Evolutionary conservation across 768 basidiomycete genomes (phyloP), one percentile per base, ranked within the genome.

Genomic region (Mycena latifolia): DNA sequence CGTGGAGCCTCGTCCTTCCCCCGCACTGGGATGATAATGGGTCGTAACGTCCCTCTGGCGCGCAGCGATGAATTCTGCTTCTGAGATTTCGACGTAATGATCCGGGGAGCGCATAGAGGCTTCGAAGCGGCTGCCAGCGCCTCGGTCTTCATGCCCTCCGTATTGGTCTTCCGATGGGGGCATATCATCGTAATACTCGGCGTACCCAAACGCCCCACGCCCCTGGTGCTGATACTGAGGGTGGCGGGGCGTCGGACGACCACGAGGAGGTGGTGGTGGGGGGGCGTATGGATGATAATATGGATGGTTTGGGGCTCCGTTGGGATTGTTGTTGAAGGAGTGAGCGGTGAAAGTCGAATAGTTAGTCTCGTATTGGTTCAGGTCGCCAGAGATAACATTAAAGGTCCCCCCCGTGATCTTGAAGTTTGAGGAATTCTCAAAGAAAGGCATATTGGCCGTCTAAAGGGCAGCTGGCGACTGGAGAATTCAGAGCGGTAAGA

Each of bases 381-480:
- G 29, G 31, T 67, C 66, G 5, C 66, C 66, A 29, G 33, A 31
- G 17, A 67, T 55, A 29, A 28, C 33, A 51, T 67, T 67, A 51
- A 67, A 67, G 9, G 55, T 62, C 6, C 66, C 66, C 8, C 66
- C 66, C 5, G 35, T 41, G 51, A 67, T 55, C 27, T 51, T 57
- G 56, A 67, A 63, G 43, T 67, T 63, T 17, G 55, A 28, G 20
- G 66, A 43, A 24, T 39, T 39, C n/a, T 57, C 56, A 35, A 67
- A 67, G 61, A 67, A 67, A 14, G 66, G 27, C 66, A 67, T 67
- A 11, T 29, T 9, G 24, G 15, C 14, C 33, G 33, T 7, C 33
- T 6, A 14, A 6, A 35, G 33, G 33, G 6, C 33, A 35, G 33
- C 8, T 35, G 47, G 29, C 20, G 45, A 25, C 24, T 47, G 29